A percentile compares a stretch with the other conserved stretches of the same genome.
phyloP scores from a whole-genome alignment of 352 stramenopile species.

The Lagenidium sp. region DNA sequence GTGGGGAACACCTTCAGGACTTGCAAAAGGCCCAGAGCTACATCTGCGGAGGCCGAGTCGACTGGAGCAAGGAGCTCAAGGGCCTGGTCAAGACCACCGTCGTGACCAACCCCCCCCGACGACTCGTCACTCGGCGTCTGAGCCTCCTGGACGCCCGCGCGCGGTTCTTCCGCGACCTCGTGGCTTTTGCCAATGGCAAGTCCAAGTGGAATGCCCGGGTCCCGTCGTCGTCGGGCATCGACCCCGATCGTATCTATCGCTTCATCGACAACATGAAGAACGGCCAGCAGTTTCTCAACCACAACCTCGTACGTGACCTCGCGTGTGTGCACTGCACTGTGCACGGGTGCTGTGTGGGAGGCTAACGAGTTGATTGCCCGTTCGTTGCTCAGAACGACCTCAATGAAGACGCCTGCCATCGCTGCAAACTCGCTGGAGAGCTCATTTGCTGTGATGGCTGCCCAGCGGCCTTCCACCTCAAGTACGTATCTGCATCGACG shows the following conservation, averaged over 20 bases:
- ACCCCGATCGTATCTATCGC: conserved; percentile 52
- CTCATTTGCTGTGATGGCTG: conserved; percentile 80
- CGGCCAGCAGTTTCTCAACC: conserved; percentile 44
- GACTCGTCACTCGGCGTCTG: conserved; percentile 14
- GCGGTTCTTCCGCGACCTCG: conserved; percentile 36
- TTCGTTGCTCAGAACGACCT: conserved; percentile 45
- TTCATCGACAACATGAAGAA: conserved; percentile 63
- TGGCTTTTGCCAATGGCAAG: conserved; percentile 46
- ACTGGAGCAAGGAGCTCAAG: conserved; percentile 47
- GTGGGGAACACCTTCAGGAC: conserved; percentile 33
- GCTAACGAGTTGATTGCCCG: not conserved
- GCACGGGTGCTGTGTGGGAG: not conserved
- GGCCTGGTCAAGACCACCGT: conserved; percentile 7
- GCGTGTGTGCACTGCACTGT: conserved; percentile 2
- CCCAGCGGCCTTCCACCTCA: conserved; percentile 66
- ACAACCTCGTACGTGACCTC: conserved; percentile 33
- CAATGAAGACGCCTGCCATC: conserved; percentile 74
- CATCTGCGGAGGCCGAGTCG: conserved; percentile 48
- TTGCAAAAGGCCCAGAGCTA: conserved; percentile 49
- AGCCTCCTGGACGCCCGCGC: conserved; percentile 45
- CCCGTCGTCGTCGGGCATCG: conserved; percentile 26
- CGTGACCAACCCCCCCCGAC: not conserved
- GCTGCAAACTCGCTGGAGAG: conserved; percentile 56
- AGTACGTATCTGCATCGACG: conserved; percentile 16
- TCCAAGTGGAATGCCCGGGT: conserved; percentile 69